Conservation (phyloP, 1,139 yeast genomes). For the Saccharomycopsis hybrid region DNA sequence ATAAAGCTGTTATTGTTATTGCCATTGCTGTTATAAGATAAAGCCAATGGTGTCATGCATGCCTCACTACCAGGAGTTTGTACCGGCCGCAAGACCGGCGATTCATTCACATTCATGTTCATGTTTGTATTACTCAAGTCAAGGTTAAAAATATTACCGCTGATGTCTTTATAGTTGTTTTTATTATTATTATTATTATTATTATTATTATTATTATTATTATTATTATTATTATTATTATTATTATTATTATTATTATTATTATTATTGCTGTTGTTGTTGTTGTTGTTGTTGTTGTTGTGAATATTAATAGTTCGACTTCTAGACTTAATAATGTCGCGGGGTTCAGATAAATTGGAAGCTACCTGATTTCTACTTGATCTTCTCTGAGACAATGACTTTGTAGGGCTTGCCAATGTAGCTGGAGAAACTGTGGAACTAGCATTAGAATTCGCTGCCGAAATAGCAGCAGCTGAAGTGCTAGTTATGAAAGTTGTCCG, state of each 20-base stretch:
- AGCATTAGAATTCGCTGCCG: too few relatives aligned
- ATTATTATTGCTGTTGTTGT: background rate
- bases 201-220: background rate
- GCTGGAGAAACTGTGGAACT: too few relatives aligned
- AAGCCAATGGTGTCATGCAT: conserved; percentile 20
- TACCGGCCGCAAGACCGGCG: conserved; percentile 20
- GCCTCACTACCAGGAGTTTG: conserved; percentile 21
- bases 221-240: background rate
- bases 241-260: background rate
- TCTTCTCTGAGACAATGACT: too few relatives aligned
- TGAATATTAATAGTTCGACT: background rate
- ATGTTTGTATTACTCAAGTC: too few relatives aligned
- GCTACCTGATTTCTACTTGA: too few relatives aligned
- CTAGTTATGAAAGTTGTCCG: too few relatives aligned
- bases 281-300: background rate
- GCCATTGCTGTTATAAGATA: background rate
- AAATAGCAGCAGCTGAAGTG: too few relatives aligned
- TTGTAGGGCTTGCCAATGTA: too few relatives aligned
- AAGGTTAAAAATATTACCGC: background rate
- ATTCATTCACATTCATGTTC: conserved; percentile 8
- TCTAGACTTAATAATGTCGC: background rate
- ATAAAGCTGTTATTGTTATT: background rate
- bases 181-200: background rate
- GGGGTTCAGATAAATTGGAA: too few relatives aligned
- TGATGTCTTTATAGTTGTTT: background rate